Conservation (phyloP, 805 yeast species). For the Saturnispora zaruensis region DNA sequence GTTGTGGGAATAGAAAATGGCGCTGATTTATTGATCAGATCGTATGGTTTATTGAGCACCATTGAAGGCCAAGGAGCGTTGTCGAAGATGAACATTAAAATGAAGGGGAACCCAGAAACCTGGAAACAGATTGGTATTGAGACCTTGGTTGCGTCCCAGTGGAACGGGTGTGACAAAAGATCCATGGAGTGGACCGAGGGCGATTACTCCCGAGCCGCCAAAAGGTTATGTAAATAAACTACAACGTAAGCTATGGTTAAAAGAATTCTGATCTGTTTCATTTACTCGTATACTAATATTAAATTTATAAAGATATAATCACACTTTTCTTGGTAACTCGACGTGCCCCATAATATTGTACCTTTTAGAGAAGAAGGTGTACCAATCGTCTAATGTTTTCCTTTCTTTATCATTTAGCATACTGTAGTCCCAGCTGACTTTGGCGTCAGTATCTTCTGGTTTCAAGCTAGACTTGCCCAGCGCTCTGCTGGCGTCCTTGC, state of each 20-base stretch:
- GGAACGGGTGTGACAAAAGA: conserved; percentile 40
- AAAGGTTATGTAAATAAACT: conserved; percentile 29
- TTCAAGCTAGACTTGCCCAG: conserved; percentile 59
- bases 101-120: conserved; percentile 1
- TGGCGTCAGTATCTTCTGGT: conserved; percentile 39
- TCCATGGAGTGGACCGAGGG: conserved; percentile 51
- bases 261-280: background rate
- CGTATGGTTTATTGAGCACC: conserved; percentile 40
- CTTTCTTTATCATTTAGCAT: conserved; percentile 52
- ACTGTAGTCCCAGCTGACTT: conserved; percentile 40
- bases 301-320: background rate
- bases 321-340: conserved; percentile 19
- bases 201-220: conserved; percentile 39
- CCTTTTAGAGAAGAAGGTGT: conserved; percentile 47
- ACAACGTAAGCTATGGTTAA: background rate
- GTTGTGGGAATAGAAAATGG: conserved; percentile 50
- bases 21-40: conserved; percentile 47
- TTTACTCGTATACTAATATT: background rate
- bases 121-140: conserved; percentile 26
- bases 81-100: conserved; percentile 3
- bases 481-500: conserved; percentile 70
- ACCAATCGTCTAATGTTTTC: conserved; percentile 68
- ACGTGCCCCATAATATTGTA: conserved; percentile 39
- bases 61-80: conserved; percentile 26
- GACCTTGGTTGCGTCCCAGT: conserved; percentile 32